These are phyloP conservation scores for Aspergillus wentii DNA, from an alignment of 495 filamentous ascomycete species.

Conservation along the genomic window DNA sequence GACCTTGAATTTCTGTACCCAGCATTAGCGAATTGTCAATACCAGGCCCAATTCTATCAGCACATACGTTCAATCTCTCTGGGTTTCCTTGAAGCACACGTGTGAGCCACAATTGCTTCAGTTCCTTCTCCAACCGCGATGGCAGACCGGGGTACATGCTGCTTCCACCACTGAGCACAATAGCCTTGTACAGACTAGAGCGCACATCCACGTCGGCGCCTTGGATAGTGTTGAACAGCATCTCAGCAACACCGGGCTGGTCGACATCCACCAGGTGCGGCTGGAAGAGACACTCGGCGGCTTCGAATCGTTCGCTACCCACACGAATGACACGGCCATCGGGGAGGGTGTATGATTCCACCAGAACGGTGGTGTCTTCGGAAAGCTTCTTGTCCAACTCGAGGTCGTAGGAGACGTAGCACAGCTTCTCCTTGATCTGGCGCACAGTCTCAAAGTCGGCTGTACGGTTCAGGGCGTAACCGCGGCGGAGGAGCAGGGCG, in stretches of 20 bases:
- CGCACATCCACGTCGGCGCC: conserved; percentile 92
- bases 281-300: conserved; percentile 97
- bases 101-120: conserved; percentile 98
- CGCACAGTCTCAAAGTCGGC: conserved; percentile 99
- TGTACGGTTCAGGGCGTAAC: conserved; percentile 96
- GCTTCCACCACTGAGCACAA: conserved; percentile 92
- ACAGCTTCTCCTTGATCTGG: conserved; percentile 99
- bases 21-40: conserved; percentile 13
- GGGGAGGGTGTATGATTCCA: conserved; percentile 94
- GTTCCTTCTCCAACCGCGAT: conserved; percentile 91
- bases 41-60: too few relatives aligned
- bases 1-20: conserved; percentile 89
- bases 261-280: conserved; percentile 97
- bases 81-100: conserved; percentile 84
- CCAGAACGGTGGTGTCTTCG: conserved; percentile 95
- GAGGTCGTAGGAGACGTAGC: conserved; percentile 98
- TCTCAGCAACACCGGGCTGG: conserved; percentile 92
- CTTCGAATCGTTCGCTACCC: conserved; percentile 95
- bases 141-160: conserved; percentile 99
- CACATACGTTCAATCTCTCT: conserved; percentile 73
- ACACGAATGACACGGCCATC: conserved; percentile 95
- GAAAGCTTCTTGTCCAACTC: conserved; percentile 92
- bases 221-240: conserved; percentile 98
- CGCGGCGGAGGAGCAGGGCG: conserved; percentile 85
- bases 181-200: conserved; percentile 88